A percentile compares a stretch with the other conserved stretches of the same genome.
These are phyloP conservation scores for Epipyxis sp. DNA, from an alignment of 108 stramenopile species.

Conservation along the genomic window DNA sequence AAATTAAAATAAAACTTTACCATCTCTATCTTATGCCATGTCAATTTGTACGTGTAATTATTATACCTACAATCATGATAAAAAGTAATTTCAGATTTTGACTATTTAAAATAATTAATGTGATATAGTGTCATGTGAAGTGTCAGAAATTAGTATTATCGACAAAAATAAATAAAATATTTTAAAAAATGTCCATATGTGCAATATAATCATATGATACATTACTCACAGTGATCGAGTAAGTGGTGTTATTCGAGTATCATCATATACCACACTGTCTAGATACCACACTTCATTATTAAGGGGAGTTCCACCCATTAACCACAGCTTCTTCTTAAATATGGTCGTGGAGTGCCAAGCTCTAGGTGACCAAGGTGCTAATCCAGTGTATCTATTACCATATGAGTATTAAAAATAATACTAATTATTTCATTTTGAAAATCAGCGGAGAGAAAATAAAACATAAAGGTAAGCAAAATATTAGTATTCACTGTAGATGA, in stretches of 20 bases:
- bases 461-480: too few relatives aligned
- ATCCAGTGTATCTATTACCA: conserved; percentile 51
- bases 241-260: not conserved
- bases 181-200: too few relatives aligned
- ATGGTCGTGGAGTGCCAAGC: conserved; percentile 65
- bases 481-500: not conserved
- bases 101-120: too few relatives aligned
- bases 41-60: conserved; percentile 9
- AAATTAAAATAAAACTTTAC: too few relatives aligned
- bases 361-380: conserved; percentile 66
- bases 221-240: conserved; percentile 23
- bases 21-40: too few relatives aligned
- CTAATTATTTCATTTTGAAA: not conserved
- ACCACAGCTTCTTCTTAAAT: conserved; percentile 49
- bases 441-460: too few relatives aligned
- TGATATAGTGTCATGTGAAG: too few relatives aligned
- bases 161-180: too few relatives aligned
- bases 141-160: too few relatives aligned
- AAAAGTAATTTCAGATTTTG: too few relatives aligned
- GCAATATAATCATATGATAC: too few relatives aligned
- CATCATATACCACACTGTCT: not conserved
- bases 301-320: conserved; percentile 70
- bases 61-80: too few relatives aligned
- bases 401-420: not conserved
- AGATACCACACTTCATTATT: conserved; percentile 69